Base-by-base conservation (phyloP, 495 filamentous ascomycete species). In the Aspergillus ostianus region DNA sequence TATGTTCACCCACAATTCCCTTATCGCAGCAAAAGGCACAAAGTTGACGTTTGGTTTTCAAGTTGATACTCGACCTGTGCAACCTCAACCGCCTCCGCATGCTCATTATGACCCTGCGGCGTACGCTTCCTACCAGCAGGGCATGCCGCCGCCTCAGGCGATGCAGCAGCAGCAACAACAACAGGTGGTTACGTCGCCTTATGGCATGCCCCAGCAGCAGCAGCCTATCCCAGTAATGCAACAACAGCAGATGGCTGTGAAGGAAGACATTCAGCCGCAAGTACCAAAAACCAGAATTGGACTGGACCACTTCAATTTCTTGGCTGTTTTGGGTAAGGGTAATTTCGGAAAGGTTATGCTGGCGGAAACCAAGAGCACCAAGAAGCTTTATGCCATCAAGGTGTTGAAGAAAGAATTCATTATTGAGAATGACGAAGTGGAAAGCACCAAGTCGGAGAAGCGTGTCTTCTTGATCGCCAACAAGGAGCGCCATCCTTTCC, bases 271-370 rank as follows among this genome's bases (percentile, higher is more conserved):
- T 29, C 82, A 82, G 18, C 82, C 80, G n/a, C 83, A 83, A 53
- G 88, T 88, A 36, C 84, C 84, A 17, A 90, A 89, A 49, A 75
- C 85, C 60, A 80, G 94, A 56, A 97, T 99, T 67, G 94, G 94
- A 30, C 80, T 99, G 50, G 94, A 98, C 72, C 92, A 98, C 72
- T 99, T 99, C 81, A 99, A 99, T 70, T 99, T 99, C 84, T 83
- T 99, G 62, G 94, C 94, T 58, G 94, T 99, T 63, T 87, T 99
- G 63, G 94, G 94, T 63, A 99, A 99, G 73, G 94, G 94, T 77
- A 99, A 99, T 72, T 99, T 99, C 69, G 94, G 94, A 73, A 99
- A 99, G 79, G 94, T 99, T 77, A 99, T 99, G 94, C 77, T 99
- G 65, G 94, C 94, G 8, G 94, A 99, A 76, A 97, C 94, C 5